Base-by-base conservation (phyloP, 495 filamentous ascomycete genomes). In the Articulospora tetracladia region DNA sequence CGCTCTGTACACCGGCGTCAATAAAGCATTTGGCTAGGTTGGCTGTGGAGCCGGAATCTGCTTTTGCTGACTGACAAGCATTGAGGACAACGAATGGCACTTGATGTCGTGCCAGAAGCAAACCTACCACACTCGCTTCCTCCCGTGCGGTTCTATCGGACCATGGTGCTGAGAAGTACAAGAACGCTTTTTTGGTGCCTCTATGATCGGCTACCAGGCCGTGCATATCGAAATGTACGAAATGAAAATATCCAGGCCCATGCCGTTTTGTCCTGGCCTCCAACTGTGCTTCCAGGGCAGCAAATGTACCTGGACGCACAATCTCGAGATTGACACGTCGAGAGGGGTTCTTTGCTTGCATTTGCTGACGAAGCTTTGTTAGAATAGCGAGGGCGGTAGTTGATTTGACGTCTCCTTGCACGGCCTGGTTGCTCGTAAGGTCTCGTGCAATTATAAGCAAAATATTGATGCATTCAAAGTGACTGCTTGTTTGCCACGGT, bases 31-130 rank as follows among this genome's bases (percentile, higher is more conserved):
- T 13, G 28, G 57, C 57, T 3, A 59, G n/a, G 27, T 59, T 59
- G 24, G 57, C 30, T 20, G 25, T 30, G 34, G 52, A 46, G 20
- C 57, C 57, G 19, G 13, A 20, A 28, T 13, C 3, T 59, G 57
- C 57, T n/a, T 23, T 59, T 25, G 46, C 57, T 23, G 57, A 59
- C 34, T 59, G 44, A 28, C 57, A 59, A 20, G 57, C 57, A 19
- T 59, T 59, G 3, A 57, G 23, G 22, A 57, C 41, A 1, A 57
- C 55, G 20, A 57, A 27, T 3, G 36, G 1, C 12, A 57, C 26
- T 26, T 19, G 20, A 22, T 28, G 48, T 48, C 19, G 15, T 12
- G 19, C 17, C 13, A 57, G 55, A n/a, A 57, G 19, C 27, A 25
- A n/a, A 11, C 19, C 55, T n/a, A 57, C 41, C 25, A 2, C 3